Evolutionary conservation across 371 early-diverging fungal genomes (phyloP).

Genomic region (Saksenaea oblongispora): DNA sequence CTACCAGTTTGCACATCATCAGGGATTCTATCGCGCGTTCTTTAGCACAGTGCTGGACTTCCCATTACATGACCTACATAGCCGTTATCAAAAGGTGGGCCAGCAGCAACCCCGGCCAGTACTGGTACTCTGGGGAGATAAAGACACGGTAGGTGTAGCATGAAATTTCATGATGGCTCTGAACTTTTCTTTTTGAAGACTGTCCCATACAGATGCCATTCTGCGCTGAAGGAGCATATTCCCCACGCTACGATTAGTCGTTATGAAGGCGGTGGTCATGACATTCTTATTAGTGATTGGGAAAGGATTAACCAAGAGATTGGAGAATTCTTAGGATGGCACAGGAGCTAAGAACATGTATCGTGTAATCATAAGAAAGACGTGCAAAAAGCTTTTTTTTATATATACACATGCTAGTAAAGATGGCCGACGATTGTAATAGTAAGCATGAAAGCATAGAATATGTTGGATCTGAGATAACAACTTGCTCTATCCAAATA

Average conservation of each 20-base stretch:
- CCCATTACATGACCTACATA: constrained; percentile 34
- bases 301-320: constrained; percentile 18
- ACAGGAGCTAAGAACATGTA: neutral
- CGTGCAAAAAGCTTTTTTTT: too few relatives aligned
- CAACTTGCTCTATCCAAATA: too few relatives aligned
- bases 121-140: constrained; percentile 49
- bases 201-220: constrained; percentile 31
- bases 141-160: constrained; percentile 35
- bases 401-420: too few relatives aligned
- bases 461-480: too few relatives aligned
- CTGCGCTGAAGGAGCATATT: constrained; percentile 19
- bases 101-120: constrained; percentile 19
- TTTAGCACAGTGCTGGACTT: constrained; percentile 39
- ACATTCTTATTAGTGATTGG: constrained; percentile 31
- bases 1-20: constrained; percentile 43
- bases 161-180: neutral
- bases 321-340: constrained; percentile 9
- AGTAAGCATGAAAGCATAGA: too few relatives aligned
- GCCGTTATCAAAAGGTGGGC: constrained; percentile 37
- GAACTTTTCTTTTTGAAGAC: constrained; percentile 21
- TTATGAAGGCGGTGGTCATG: constrained; percentile 39
- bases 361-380: too few relatives aligned
- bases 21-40: constrained; percentile 52
- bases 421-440: too few relatives aligned
- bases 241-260: constrained; percentile 28